Percentiles rank a stretch among this genome's conserved stretches.
These are phyloP conservation scores for Scleroderma bovista DNA, from an alignment of 768 basidiomycete genomes.

Conservation along the genomic window DNA sequence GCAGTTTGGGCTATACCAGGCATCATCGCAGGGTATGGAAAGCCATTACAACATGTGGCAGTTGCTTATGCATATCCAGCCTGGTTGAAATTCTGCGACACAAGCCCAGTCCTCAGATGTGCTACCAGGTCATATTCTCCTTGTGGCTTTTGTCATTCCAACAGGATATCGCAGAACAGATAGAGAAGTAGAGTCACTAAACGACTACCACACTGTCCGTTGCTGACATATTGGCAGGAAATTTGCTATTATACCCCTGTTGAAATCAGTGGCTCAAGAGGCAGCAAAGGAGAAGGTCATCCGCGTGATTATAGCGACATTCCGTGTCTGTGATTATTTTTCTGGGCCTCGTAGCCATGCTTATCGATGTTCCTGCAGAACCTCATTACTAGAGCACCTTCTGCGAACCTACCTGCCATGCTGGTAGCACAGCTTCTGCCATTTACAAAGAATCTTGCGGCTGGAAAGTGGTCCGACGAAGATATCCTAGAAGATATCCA, in stretches of 20 bases:
- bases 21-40: constrained; percentile 59
- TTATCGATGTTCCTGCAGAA: constrained; percentile 47
- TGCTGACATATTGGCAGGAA: constrained; percentile 45
- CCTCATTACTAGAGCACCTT: constrained; percentile 82
- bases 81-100: constrained; percentile 78
- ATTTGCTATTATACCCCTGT: constrained; percentile 82
- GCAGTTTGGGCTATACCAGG: constrained; percentile 75
- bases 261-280: constrained; percentile 77
- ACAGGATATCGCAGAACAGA: constrained; percentile 71
- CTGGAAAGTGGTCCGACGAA: constrained; percentile 91
- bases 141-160: constrained; percentile 95
- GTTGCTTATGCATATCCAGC: constrained; percentile 33
- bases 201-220: background rate
- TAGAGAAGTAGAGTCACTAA: constrained; percentile 65
- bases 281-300: constrained; percentile 98
- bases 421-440: constrained; percentile 82
- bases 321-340: constrained; percentile 49
- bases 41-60: background rate
- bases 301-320: constrained; percentile 87
- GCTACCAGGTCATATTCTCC: constrained; percentile 90
- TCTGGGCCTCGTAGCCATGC: constrained; percentile 4
- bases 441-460: constrained; percentile 76
- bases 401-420: constrained; percentile 89
- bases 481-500: constrained; percentile 90
- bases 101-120: constrained; percentile 87